Evolutionary conservation across 768 basidiomycete genomes (phyloP).

Genomic region (Daedalea quercina): DNA sequence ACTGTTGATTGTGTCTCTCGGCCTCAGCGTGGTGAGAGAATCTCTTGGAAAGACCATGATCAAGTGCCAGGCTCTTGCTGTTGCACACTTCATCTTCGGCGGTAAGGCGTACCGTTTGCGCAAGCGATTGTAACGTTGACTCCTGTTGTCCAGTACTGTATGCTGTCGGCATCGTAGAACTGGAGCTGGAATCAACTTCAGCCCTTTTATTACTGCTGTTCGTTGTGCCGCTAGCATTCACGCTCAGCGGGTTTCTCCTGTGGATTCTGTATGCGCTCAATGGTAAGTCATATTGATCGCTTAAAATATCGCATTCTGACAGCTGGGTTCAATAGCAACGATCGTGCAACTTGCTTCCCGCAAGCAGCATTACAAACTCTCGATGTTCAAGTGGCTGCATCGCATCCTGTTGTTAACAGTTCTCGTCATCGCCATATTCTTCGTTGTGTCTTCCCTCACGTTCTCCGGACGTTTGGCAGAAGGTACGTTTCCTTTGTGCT

Average conservation of each 20-base stretch:
- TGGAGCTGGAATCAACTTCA: constrained; percentile 87
- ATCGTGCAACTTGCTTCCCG: constrained; percentile 79
- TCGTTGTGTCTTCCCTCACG: constrained; percentile 85
- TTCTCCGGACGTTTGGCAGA: constrained; percentile 90
- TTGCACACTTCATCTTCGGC: constrained; percentile 88
- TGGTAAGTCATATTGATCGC: constrained; percentile 41
- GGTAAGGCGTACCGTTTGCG: constrained; percentile 45
- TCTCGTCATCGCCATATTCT: constrained; percentile 79
- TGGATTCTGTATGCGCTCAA: constrained; percentile 94
- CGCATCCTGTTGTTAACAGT: constrained; percentile 81
- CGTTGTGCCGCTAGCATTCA: constrained; percentile 91
- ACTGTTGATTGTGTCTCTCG: constrained; percentile 87
- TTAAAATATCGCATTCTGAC: not conserved
- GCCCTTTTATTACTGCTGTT: constrained; percentile 80
- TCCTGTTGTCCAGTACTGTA: constrained; percentile 59
- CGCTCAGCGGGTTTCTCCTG: constrained; percentile 89
- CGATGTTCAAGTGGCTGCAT: constrained; percentile 86
- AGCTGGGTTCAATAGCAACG: constrained; percentile 49
- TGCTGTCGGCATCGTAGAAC: constrained; percentile 89
- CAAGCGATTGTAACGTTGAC: not conserved
- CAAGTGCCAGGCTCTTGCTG: constrained; percentile 74
- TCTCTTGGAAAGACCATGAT: constrained; percentile 81
- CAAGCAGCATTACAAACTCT: constrained; percentile 80
- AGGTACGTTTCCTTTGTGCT: constrained; percentile 49
- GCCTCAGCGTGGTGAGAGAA: constrained; percentile 87